A percentile compares a stretch with the other conserved stretches of the same genome.
phyloP scores from a whole-genome alignment of 2,329 filamentous ascomycete species.

The Arthroderma sp. region DNA sequence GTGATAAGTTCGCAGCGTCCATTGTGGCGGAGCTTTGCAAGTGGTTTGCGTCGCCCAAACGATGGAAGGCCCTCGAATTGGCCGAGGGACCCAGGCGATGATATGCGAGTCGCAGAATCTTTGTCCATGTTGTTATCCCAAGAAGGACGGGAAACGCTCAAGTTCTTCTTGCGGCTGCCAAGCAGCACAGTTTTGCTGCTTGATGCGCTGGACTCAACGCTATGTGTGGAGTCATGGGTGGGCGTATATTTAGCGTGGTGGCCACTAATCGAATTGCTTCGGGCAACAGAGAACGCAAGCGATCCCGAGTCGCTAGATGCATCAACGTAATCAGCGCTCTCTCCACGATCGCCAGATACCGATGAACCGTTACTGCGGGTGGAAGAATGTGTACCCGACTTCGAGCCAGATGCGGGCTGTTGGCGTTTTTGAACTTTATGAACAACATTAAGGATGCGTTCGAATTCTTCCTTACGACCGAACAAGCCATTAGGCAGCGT shows the following conservation, averaged over 20 bases:
- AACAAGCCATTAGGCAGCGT: slow-evolving; percentile 71
- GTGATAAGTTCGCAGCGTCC: slow-evolving; percentile 48
- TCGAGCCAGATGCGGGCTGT: slow-evolving; percentile 22
- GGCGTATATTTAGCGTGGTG: slow-evolving; percentile 12
- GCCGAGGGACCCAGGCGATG: neutral
- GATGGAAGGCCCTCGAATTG: slow-evolving; percentile 9
- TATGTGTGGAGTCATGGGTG: slow-evolving; percentile 24
- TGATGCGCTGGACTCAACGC: slow-evolving; percentile 22
- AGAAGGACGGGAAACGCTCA: slow-evolving; percentile 25
- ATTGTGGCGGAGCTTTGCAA: slow-evolving; percentile 37
- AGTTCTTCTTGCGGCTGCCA: slow-evolving; percentile 22
- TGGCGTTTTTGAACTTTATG: slow-evolving; percentile 62
- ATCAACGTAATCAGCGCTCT: slow-evolving; percentile 37
- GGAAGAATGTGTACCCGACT: slow-evolving; percentile 27
- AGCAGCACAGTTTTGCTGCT: slow-evolving; percentile 17
- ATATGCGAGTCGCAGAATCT: slow-evolving; percentile 13
- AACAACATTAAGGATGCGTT: slow-evolving; percentile 59
- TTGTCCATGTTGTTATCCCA: slow-evolving; percentile 23
- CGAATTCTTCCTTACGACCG: slow-evolving; percentile 59
- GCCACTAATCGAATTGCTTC: slow-evolving; percentile 25
- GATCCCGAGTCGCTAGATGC: slow-evolving; percentile 43
- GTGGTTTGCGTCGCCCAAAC: slow-evolving; percentile 27
- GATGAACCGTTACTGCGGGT: slow-evolving; percentile 41
- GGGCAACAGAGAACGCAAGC: slow-evolving; percentile 21
- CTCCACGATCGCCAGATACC: slow-evolving; percentile 37